These are phyloP conservation scores for Candida methanosorbosa DNA, from an alignment of 805 yeast genomes.

Conservation along the genomic window DNA sequence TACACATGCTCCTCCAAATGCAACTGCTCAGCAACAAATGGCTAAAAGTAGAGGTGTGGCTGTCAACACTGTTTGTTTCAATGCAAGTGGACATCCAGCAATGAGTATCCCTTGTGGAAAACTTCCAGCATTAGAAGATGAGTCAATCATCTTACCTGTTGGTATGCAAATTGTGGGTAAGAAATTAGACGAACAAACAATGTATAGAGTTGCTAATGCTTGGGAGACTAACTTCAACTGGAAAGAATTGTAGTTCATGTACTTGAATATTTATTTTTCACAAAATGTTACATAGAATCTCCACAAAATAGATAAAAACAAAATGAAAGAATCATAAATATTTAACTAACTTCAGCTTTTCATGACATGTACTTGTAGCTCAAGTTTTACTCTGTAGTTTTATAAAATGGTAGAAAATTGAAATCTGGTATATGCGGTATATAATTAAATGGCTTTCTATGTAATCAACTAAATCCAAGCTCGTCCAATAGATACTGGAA, in stretches of 20 bases:
- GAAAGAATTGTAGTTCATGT: conserved; percentile 6
- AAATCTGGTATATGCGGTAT: no score
- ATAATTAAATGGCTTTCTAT: no score
- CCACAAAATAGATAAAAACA: no score
- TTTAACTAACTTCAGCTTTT: no score
- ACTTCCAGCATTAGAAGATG: conserved; percentile 21
- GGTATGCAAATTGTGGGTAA: conserved; percentile 27
- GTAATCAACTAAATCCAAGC: no score
- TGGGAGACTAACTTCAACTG: conserved; percentile 25
- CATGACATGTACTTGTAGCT: no score
- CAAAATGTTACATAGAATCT: no score
- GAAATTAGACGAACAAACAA: conserved; percentile 22
- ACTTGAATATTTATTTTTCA: no score
- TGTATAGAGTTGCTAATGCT: conserved; percentile 27
- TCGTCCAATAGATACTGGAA: no score
- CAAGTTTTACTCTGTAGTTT: no score
- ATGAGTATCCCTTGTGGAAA: conserved; percentile 26
- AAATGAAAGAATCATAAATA: no score
- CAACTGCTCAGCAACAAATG: conserved; percentile 17
- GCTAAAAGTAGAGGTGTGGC: conserved; percentile 25
- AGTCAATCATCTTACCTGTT: conserved; percentile 25
- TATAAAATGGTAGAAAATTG: no score
- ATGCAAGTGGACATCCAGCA: conserved; percentile 30
- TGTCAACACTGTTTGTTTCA: conserved; percentile 27
- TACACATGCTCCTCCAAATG: conserved; percentile 17